A percentile compares a stretch with the other conserved stretches of the same genome.
phyloP scores from a whole-genome alignment of 352 stramenopile species.

The Pythium biforme region DNA sequence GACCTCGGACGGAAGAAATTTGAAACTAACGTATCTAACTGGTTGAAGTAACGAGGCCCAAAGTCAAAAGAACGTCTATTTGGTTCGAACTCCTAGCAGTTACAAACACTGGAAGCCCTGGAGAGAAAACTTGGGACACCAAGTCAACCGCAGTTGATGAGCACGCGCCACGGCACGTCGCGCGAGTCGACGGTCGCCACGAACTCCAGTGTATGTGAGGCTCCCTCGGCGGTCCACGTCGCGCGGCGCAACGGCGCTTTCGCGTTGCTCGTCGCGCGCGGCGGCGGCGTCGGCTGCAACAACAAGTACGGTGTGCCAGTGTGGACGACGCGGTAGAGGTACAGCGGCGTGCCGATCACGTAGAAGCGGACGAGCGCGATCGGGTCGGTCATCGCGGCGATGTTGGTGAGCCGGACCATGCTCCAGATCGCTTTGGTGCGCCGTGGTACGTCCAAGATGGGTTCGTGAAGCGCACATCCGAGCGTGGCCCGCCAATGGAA shows the following conservation, averaged over 20 bases:
- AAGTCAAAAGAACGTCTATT: no score
- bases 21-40: no score
- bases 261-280: background rate
- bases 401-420: conserved; percentile 33
- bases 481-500: conserved; percentile 22
- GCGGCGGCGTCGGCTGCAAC: background rate
- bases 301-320: background rate
- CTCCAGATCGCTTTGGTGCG: conserved; percentile 29
- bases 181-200: conserved; percentile 11
- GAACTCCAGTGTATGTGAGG: background rate
- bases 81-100: background rate
- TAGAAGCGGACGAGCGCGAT: conserved; percentile 25
- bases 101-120: background rate
- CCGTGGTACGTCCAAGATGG: conserved; percentile 17
- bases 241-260: background rate
- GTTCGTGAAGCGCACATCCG: conserved; percentile 22
- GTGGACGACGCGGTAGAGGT: conserved; percentile 21
- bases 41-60: no score
- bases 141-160: conserved; percentile 21
- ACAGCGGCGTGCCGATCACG: conserved; percentile 19
- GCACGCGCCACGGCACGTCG: conserved; percentile 16
- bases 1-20: no score
- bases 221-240: background rate
- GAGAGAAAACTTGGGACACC: background rate
- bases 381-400: conserved; percentile 34